Evolutionary conservation across 176 grass and related monocot species (phyloP), one percentile per base, ranked within the genome.

Genomic region (Cenchrus americanus): DNA sequence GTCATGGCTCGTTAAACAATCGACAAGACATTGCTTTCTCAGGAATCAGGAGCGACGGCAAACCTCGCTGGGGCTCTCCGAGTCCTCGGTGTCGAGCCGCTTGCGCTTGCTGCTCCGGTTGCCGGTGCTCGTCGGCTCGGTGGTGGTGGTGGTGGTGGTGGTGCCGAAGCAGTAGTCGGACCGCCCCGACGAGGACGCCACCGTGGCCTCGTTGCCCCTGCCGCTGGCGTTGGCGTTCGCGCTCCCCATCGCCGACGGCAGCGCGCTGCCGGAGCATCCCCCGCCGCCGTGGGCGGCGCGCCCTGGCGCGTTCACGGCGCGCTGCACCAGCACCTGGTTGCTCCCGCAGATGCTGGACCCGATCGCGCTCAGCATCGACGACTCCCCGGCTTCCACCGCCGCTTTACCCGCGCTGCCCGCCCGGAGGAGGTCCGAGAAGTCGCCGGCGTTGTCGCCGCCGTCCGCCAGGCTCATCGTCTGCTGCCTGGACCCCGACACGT

Each of bases 301-400:
- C 13, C 89, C 82, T 9, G 72, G 47, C 78, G 83, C 80, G 72
- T 49, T 80, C 62, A 32, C 66, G 72, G 61, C 80, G 69, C 55
- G 47, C 62, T 58, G 90, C 75, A 40, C 64, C 74, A 79, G 80
- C 77, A 92, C 84, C 71, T 88, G 86, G 82, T 97, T 94, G 88
- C 91, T 97, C 69, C 79, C 87, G 37, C 91, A 97, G 83, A 94
- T 89, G 87, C 91, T 97, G 12, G 91, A 89, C 11, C 86, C 87
- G 32, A 97, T 88, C 37, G 89, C 59, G 84, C 84, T 97, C 62
- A 91, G 82, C 70, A 68, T 90, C 57, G 91, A 92, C 30, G 76
- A 80, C 60, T 61, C 64, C 49, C 80, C 86, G 37, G n/a, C 70
- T 14, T 77, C 90, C 82, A 40, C 34, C 77, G 24, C 44, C 37